phyloP scores from a whole-genome alignment of 495 filamentous ascomycete species.

The Oleoguttula mirabilis region DNA sequence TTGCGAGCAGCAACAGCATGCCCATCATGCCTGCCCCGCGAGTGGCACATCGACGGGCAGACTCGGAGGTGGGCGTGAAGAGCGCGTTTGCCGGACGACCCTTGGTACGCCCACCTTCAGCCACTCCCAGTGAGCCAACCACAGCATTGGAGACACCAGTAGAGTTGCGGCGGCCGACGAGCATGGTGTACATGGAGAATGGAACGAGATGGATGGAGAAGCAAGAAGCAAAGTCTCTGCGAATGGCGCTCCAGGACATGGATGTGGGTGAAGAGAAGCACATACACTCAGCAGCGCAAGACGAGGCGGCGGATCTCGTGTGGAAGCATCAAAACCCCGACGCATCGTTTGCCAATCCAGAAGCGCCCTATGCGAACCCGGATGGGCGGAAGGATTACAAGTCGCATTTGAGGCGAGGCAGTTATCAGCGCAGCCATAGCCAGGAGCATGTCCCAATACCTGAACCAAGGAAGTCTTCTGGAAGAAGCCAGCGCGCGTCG shows the following conservation, averaged over 20 bases:
- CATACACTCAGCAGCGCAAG: slow-evolving; percentile 62
- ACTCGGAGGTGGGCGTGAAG: neutral
- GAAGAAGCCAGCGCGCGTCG: slow-evolving; percentile 1
- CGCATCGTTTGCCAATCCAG: slow-evolving; percentile 40
- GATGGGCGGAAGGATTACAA: slow-evolving; percentile 36
- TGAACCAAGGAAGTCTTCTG: slow-evolving; percentile 5
- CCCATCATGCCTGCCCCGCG: slow-evolving; percentile 6
- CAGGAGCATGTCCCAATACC: slow-evolving; percentile 28
- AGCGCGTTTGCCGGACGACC: slow-evolving; percentile 9
- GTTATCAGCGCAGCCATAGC: slow-evolving; percentile 50
- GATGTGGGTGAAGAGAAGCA: slow-evolving; percentile 57
- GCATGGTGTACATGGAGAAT: slow-evolving; percentile 62
- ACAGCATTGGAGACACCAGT: neutral
- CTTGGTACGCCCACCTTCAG: slow-evolving; percentile 13
- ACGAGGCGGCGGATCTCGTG: slow-evolving; percentile 79
- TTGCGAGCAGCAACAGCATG: slow-evolving; percentile 12
- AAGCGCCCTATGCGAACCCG: slow-evolving; percentile 40
- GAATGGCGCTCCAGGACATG: slow-evolving; percentile 72
- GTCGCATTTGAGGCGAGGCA: slow-evolving; percentile 47
- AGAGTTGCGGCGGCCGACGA: slow-evolving; percentile 34
- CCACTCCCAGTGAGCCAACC: neutral
- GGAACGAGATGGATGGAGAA: slow-evolving; percentile 76
- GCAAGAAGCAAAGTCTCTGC: slow-evolving; percentile 65
- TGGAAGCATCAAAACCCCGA: slow-evolving; percentile 68
- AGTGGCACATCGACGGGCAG: slow-evolving; percentile 1